Conservation (phyloP, 75 land plant species). For the Chamaecyparis obtusa region DNA sequence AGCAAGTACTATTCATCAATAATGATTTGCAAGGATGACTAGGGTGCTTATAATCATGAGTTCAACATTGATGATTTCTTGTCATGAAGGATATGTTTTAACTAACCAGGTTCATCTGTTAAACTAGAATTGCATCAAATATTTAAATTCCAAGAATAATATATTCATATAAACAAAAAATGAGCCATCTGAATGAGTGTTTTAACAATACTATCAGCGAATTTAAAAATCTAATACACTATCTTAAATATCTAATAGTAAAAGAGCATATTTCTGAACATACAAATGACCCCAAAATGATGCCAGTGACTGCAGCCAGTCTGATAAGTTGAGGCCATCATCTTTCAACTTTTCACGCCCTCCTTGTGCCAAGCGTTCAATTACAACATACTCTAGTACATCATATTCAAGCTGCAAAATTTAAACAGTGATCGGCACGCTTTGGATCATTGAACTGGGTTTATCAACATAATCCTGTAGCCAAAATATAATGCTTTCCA, state of each 20-base stretch:
- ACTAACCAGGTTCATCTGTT: not conserved
- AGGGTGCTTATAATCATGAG: not conserved
- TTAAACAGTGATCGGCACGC: not conserved
- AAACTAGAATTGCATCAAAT: not conserved
- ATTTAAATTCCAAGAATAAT: not conserved
- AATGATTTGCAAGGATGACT: not conserved
- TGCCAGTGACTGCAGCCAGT: slow-evolving; percentile 99
- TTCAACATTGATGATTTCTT: not conserved
- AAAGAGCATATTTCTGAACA: slow-evolving; percentile 25
- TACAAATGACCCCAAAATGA: slow-evolving; percentile 99
- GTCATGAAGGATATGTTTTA: not conserved
- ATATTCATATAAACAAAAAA: not conserved
- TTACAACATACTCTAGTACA: slow-evolving; percentile 94
- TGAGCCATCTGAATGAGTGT: not conserved
- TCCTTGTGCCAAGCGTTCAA: slow-evolving; percentile 95
- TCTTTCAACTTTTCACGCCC: slow-evolving; percentile 98
- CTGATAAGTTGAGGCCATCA: slow-evolving; percentile 95
- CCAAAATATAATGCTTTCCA: not conserved
- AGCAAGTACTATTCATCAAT: not conserved
- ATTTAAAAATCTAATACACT: not conserved
- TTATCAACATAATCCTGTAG: not conserved
- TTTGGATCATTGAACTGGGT: not conserved
- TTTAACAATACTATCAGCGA: not conserved
- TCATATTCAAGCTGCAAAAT: slow-evolving; percentile 95
- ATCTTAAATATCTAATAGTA: not conserved